These are phyloP conservation scores for Nemania sp. DNA, from an alignment of 2,329 filamentous ascomycete species.

Conservation along the genomic window DNA sequence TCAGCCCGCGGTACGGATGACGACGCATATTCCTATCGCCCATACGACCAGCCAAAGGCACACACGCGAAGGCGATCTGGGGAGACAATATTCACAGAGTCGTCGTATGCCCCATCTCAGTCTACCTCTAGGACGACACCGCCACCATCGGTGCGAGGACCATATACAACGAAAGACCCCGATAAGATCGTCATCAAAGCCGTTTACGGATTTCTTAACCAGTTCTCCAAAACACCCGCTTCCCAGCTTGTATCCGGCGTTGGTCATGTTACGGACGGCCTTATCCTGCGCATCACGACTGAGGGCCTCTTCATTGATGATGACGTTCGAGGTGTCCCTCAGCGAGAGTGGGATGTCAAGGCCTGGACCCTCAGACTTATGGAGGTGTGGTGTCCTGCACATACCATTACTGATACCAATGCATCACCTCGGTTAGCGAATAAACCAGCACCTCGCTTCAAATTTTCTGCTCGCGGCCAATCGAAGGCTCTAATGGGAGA, in stretches of 20 bases:
- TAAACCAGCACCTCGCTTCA: slow-evolving; percentile 61
- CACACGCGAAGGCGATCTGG: slow-evolving; percentile 71
- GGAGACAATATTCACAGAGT: slow-evolving; percentile 81
- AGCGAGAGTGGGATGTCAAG: slow-evolving; percentile 98
- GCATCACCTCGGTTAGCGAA: slow-evolving; percentile 60
- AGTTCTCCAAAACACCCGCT: slow-evolving; percentile 88
- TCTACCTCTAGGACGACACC: slow-evolving; percentile 87
- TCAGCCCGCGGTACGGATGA: slow-evolving; percentile 72
- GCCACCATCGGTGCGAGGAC: slow-evolving; percentile 79
- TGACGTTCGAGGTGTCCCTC: slow-evolving; percentile 88
- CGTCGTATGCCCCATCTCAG: slow-evolving; percentile 86
- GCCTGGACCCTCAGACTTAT: slow-evolving; percentile 95
- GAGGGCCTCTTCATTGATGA: slow-evolving; percentile 98
- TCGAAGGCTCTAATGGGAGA: slow-evolving; percentile 68
- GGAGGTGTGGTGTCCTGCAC: slow-evolving; percentile 85
- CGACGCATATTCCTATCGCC: slow-evolving; percentile 78
- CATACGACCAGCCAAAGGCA: slow-evolving; percentile 77
- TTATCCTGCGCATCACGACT: slow-evolving; percentile 91
- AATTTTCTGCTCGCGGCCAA: slow-evolving; percentile 62
- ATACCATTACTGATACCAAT: slow-evolving; percentile 63
- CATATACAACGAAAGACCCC: slow-evolving; percentile 89
- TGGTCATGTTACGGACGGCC: slow-evolving; percentile 87
- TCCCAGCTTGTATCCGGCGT: slow-evolving; percentile 89
- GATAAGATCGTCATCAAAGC: slow-evolving; percentile 96
- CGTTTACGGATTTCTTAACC: slow-evolving; percentile 92